Evolutionary conservation across 805 yeast genomes (phyloP), one percentile per base, ranked within the genome.

Genomic region (Cyberlindnera japonica): DNA sequence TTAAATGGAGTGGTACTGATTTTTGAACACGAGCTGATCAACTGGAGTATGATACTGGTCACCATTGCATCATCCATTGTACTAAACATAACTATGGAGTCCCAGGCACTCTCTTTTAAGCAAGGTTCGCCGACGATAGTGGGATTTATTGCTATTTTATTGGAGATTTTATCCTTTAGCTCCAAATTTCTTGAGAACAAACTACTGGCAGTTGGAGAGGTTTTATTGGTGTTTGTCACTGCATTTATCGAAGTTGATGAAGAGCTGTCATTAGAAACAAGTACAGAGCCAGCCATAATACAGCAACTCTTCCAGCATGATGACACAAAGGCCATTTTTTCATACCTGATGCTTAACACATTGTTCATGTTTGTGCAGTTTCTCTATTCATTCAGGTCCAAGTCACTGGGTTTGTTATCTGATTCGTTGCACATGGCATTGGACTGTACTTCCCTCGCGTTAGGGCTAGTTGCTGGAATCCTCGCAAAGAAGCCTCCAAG

Each of bases 381-480:
- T 49, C 65, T 93, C 9, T 93, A 93, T 60, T 90, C 98, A 1
- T 83, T 93, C 64, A 73, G 95, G 46, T 89, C 98, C 2, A 90
- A 86, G 56, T 91, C 98, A 0, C 67, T 93, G 33, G 97, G 99
- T 10, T 68, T 93, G 18, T 62, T 93, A 38, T 88, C 96, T 15
- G 99, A 93, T 57, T 88, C 96, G 1, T 71, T 93, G 38, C 99
- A 93, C 62, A 93, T 93, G 99, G 84, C 95, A 3, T 69, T 93
- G 41, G 99, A 93, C 62, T 93, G 99, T 60, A 74, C 88, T 0
- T 95, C 98, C 0, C 67, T 93, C 40, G 79, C 93, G 3, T 74
- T 93, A 22, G 99, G 99, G 0, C 67, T 93, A 2, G 71, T 91
- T 19, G 99, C 99, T 0, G 86, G 95, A 17, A 72, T 77, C 12